Base-by-base conservation (phyloP, 1,284 basidiomycete species). In the Puccinia brachypodii region DNA sequence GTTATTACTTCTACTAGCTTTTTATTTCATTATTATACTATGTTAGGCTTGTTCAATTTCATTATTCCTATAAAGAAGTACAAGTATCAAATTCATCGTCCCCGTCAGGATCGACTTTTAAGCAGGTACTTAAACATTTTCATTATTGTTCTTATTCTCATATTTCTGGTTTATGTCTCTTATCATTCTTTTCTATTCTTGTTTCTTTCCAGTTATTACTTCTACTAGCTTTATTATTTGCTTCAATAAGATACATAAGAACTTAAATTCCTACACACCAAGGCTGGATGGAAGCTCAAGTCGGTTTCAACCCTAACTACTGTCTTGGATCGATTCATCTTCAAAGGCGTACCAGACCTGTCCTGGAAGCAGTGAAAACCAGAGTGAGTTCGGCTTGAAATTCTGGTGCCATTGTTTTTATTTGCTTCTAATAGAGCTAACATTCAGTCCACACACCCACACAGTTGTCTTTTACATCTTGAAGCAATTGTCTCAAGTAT, bases 311-410 rank as follows among this genome's bases (percentile, higher is more conserved):
- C 7, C 7, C 28, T 72, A 7, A 33, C 44, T 22, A 72, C n/a
- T 38, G 25, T 47, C 19, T 50, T 72, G 28, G 69, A 72, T 53
- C 16, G 16, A n/a, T 72, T 50, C 42, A 72, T 72, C 31, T 50
- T 31, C 25, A 28, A 71, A 44, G 68, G 68, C 22, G 25, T 44
- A 16, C 68, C 68, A 25, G 44, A 71, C n/a, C 68, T 38, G 2
- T 38, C 33, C 40, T 66, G 62, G 62, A 36, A 66, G 53, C 53
- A 33, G 58, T 60, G 31, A 60, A 60, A 1, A 14, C 13, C 6
- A 14, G 3, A 14, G 25, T 60, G 25, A 33, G 16, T 33, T 11
- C 1, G 14, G 3, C 16, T 9, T 33, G 28, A 60, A 4, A 25
- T 25, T 25, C 11, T 56, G 6, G 3, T 2, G n/a, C n/a, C 13